phyloP scores from a whole-genome alignment of 2,329 filamentous ascomycete species.

The Daldinia sp. region DNA sequence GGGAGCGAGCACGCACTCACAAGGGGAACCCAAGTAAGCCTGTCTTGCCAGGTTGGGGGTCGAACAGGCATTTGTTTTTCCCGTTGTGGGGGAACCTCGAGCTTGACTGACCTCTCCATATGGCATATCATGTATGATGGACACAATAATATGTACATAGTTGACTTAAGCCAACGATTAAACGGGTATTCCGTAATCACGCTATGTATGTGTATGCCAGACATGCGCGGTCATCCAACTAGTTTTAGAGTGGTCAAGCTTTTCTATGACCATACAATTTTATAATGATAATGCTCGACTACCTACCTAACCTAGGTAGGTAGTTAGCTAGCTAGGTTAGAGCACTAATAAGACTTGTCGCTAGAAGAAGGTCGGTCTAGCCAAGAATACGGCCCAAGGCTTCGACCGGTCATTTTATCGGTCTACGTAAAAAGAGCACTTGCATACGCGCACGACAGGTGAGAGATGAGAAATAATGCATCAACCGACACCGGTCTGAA shows the following conservation, averaged over 20 bases:
- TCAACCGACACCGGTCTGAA: constrained; percentile 21
- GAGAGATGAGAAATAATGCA: constrained; percentile 18
- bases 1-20: constrained; percentile 34
- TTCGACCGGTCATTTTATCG: constrained; percentile 8
- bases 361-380: constrained; percentile 20
- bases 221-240: background rate
- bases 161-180: background rate
- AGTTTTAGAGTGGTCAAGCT: constrained; percentile 12
- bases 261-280: constrained; percentile 2
- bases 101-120: constrained; percentile 1
- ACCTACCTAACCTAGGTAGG: no score
- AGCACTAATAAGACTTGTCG: constrained; percentile 21
- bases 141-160: constrained; percentile 6
- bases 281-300: constrained; percentile 12
- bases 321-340: no score
- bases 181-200: background rate
- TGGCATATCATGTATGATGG: background rate
- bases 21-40: constrained; percentile 23
- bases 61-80: constrained; percentile 22
- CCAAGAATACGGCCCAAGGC: constrained; percentile 25
- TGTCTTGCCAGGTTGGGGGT: constrained; percentile 29
- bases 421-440: constrained; percentile 10
- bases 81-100: constrained; percentile 34
- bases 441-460: constrained; percentile 23
- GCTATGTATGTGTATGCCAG: background rate